A percentile compares a stretch with the other conserved stretches of the same genome.
phyloP scores from a whole-genome alignment of 2,329 filamentous ascomycete species.

The Arthroderma sp. region DNA sequence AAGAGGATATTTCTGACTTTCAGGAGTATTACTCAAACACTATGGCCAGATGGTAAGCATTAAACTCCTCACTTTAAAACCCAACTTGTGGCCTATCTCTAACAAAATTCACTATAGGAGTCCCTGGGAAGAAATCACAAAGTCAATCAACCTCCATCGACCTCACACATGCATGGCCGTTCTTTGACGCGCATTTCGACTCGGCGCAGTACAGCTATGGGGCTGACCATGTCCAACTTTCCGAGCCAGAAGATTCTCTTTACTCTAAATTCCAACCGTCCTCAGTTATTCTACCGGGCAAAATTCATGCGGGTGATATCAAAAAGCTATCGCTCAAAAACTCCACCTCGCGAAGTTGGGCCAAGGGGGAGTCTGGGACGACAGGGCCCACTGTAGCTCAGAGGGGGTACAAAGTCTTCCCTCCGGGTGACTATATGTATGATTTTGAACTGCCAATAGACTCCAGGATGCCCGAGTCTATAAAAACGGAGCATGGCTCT shows the following conservation, averaged over 20 bases:
- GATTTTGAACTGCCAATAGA: conserved; percentile 75
- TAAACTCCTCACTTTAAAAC: background rate
- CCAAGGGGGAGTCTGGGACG: conserved; percentile 56
- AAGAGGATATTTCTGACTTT: conserved; percentile 84
- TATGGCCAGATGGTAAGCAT: conserved; percentile 73
- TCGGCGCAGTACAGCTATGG: conserved; percentile 48
- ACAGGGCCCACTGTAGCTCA: conserved; percentile 47
- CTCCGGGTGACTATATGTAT: conserved; percentile 59
- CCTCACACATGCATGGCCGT: conserved; percentile 77
- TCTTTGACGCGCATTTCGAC: conserved; percentile 63
- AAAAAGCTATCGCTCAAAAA: conserved; percentile 66
- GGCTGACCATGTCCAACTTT: conserved; percentile 49
- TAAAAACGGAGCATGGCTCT: conserved; percentile 70
- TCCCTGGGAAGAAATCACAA: conserved; percentile 74
- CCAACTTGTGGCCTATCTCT: background rate
- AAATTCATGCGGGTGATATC: conserved; percentile 27
- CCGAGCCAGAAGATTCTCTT: conserved; percentile 23
- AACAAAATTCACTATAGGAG: conserved; percentile 37
- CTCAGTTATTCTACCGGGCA: too few species aligned
- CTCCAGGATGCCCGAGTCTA: conserved; percentile 66
- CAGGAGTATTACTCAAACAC: conserved; percentile 70
- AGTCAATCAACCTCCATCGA: conserved; percentile 73
- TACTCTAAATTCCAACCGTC: too few species aligned
- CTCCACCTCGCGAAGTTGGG: conserved; percentile 74
- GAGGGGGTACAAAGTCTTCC: conserved; percentile 77